A percentile compares a stretch with the other conserved stretches of the same genome.
Evolutionary conservation across 805 yeast species (phyloP).

Genomic region (Kuraishia piskuri): DNA sequence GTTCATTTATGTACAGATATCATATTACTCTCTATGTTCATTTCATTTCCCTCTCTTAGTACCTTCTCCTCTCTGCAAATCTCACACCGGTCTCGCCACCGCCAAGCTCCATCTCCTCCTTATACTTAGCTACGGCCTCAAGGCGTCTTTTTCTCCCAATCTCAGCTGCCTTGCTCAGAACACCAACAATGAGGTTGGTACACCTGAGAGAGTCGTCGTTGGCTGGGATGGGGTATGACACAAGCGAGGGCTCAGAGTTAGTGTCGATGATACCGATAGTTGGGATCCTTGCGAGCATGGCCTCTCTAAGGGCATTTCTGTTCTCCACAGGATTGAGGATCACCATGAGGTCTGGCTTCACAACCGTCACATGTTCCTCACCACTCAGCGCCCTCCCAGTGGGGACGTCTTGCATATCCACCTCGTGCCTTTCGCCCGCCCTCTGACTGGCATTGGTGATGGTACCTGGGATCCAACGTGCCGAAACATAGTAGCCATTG

Average conservation of each 20-base stretch:
- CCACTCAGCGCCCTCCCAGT: constrained; percentile 51
- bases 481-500: constrained; percentile 72
- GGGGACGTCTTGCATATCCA: constrained; percentile 63
- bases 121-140: constrained; percentile 24
- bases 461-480: constrained; percentile 93
- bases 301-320: constrained; percentile 72
- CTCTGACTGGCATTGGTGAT: constrained; percentile 61
- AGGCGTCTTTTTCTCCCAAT: constrained; percentile 60
- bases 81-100: constrained; percentile 6
- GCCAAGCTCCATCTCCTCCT: constrained; percentile 19
- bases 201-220: constrained; percentile 89
- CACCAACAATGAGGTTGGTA: constrained; percentile 71
- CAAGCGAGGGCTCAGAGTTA: constrained; percentile 80
- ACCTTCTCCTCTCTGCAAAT: constrained; percentile 2
- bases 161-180: constrained; percentile 79
- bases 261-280: constrained; percentile 93
- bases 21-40: neutral
- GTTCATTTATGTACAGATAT: neutral
- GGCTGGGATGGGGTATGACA: constrained; percentile 93
- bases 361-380: constrained; percentile 40
- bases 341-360: constrained; percentile 86
- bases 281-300: constrained; percentile 75
- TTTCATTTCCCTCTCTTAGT: neutral
- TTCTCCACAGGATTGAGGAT: constrained; percentile 84
- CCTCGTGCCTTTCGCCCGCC: constrained; percentile 59